Conservation (phyloP, 2,329 filamentous ascomycete genomes). For the Microcera coccophila region DNA sequence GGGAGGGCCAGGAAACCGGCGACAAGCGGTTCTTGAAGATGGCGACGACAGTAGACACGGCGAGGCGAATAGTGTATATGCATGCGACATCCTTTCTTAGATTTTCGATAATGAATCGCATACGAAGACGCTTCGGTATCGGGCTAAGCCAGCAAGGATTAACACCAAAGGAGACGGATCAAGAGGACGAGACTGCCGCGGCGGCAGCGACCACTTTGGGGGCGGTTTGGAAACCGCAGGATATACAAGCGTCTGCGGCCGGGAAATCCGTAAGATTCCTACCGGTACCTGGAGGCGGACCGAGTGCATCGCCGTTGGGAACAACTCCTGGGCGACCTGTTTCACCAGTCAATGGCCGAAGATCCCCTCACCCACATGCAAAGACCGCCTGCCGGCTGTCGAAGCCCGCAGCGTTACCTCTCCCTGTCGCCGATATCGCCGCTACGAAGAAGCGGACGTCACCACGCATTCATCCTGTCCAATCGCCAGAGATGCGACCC, state of each 20-base stretch:
- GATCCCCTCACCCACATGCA: constrained; percentile 8
- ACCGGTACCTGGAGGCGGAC: constrained; percentile 3
- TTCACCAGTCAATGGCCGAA: constrained; percentile 2
- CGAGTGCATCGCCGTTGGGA: constrained; percentile 4
- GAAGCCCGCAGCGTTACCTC: constrained; percentile 27
- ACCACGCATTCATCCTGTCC: constrained; percentile 29
- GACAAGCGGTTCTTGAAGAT: constrained; percentile 49
- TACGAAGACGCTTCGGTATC: constrained; percentile 44
- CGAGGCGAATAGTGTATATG: constrained; percentile 39
- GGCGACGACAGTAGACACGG: constrained; percentile 39
- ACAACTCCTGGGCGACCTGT: constrained; percentile 10
- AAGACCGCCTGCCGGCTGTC: constrained; percentile 26
- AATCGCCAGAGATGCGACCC: constrained; percentile 34
- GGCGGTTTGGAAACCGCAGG: constrained; percentile 21
- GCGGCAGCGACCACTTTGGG: constrained; percentile 17
- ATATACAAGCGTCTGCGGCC: constrained; percentile 17
- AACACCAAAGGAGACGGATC: constrained; percentile 31
- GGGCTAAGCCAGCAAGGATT: constrained; percentile 12
- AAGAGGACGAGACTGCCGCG: constrained; percentile 20
- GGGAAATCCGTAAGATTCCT: constrained; percentile 17
- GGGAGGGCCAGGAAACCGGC: constrained; percentile 45
- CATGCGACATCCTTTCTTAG: constrained; percentile 55
- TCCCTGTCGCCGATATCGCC: constrained; percentile 24
- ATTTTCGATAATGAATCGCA: constrained; percentile 62
- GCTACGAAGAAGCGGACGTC: constrained; percentile 28